phyloP scores from a whole-genome alignment of 306 rosid species.

The Abrus precatorius region DNA sequence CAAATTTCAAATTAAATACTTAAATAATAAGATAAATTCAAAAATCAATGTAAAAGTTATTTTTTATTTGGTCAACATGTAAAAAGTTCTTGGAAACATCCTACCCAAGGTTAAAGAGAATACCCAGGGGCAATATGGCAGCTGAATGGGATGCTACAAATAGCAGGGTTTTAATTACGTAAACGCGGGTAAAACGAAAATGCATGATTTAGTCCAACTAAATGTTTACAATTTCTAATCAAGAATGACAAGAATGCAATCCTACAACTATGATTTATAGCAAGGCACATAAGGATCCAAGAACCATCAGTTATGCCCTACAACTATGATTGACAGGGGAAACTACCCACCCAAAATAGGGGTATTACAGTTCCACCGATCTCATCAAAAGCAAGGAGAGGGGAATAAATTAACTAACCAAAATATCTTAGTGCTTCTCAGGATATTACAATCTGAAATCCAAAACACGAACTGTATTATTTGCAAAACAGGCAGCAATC shows the following conservation, averaged over 20 bases:
- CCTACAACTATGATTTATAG: slow-evolving; percentile 22
- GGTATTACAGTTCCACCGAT: slow-evolving; percentile 43
- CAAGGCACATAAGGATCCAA: slow-evolving; percentile 38
- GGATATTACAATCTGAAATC: slow-evolving; percentile 61
- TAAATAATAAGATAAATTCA: too few relatives aligned
- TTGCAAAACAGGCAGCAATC: slow-evolving; percentile 85
- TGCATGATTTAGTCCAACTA: too few relatives aligned
- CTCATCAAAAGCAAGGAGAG: slow-evolving; percentile 33
- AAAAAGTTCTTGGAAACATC: not conserved
- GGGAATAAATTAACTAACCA: slow-evolving; percentile 45
- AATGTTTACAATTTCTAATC: not conserved
- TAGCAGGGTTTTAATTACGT: too few relatives aligned
- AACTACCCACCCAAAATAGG: slow-evolving; percentile 47
- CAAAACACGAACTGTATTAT: slow-evolving; percentile 72
- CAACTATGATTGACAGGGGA: slow-evolving; percentile 33
- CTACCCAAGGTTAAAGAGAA: too few relatives aligned
- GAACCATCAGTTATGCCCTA: slow-evolving; percentile 45
- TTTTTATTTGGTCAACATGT: too few relatives aligned
- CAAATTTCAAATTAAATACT: too few relatives aligned
- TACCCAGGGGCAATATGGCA: too few relatives aligned
- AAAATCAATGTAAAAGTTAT: too few relatives aligned
- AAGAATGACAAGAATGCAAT: slow-evolving; percentile 37
- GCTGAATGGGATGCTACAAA: too few relatives aligned
- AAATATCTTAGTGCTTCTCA: not conserved
- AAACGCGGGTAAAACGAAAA: too few relatives aligned